Base-by-base conservation (phyloP, 495 filamentous ascomycete species). In the Xylaria acuta region DNA sequence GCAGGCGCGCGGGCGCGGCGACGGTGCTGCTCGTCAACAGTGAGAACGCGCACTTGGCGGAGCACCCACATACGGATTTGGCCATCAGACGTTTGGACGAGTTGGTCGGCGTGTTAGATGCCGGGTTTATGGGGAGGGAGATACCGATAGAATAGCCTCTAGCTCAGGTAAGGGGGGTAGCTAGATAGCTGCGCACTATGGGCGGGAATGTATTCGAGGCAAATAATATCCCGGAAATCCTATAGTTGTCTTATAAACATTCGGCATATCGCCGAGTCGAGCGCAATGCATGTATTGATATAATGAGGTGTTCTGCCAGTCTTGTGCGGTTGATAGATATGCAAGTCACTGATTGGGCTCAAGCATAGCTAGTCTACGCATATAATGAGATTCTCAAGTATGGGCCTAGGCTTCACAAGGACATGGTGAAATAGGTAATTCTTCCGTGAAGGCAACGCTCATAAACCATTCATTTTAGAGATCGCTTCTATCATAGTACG, bases 1-100 rank as follows among this genome's bases (percentile, higher is more conserved):
- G 96, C 0, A 88, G 91, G 73, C 85, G 84, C 56, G 96, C 96
- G 12, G 95, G 95, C 5, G 92, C 95, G 11, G 94, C 93, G 32
- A 98, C 96, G 6, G 94, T 97, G 62, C 80, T 99, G 78, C 86
- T 99, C 53, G 85, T 91, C 16, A 97, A 96, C 79, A 90, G 94
- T 58, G 90, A 86, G 32, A 98, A 98, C 79, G 82, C 78, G 59
- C 88, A 92, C 73, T 79, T 98, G 59, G 89, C 87, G 32, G 84
- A 88, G 36, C 93, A 97, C 79, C 86, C 91, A 75, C 89, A 96
- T 81, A 96, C 93, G 1, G 95, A 97, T 81, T 67, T 91, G 56
- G 88, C 86, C 27, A 91, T 93, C 53, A 77, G 80, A 69, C 85
- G 87, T 58, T 76, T 95, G 72, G 91, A 94, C 75, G 92, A 95